Evolutionary conservation across 1,284 basidiomycete species (phyloP), one percentile per base, ranked within the genome.

Genomic region (Schizophyllum amplum): DNA sequence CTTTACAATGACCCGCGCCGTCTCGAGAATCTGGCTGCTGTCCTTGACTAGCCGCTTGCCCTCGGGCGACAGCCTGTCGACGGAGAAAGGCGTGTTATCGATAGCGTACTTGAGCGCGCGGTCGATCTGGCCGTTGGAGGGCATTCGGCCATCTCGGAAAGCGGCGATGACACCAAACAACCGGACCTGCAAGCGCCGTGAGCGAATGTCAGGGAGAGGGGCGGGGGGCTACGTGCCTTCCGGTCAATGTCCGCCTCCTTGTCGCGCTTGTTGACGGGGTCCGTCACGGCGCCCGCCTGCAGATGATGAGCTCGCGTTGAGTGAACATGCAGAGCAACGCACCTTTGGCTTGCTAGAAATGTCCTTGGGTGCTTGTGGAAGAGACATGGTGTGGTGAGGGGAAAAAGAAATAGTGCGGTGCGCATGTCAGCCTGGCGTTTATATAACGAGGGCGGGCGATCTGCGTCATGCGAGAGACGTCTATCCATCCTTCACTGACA

Each of bases 51-150:
- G 83, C 60, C 81, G 82, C 62, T 80, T 79, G 55, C 93, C 92
- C 13, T 92, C 88, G 0, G 80, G 74, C 0, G 90, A 93, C 54
- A 97, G 81, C 56, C 69, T 61, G 56, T 72, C 65, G 57, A 79
- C 67, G 61, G 87, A 78, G 48, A 94, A 79, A 5, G 87, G 89
- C 2, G 88, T 84, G 68, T 88, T 70, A 48, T 77, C 69, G 62
- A 82, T 71, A 53, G 90, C 79, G 69, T 92, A 92, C 55, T 73
- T 71, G 60, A 96, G 77, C 1, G 84, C 81, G 26, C 78, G 66
- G 72, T 92, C 86, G 64, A 94, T 87, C 71, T 95, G 92, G 24
- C 70, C 65, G 72, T 94, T 95, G 61, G 85, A 78, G 2, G 93
- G 93, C 66, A 92, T 77, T 62, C 86, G 84, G 23, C 89, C 90